A percentile compares a stretch with the other conserved stretches of the same genome.
These are phyloP conservation scores for Penicilliopsis zonata DNA, from an alignment of 495 filamentous ascomycete species.

Conservation along the genomic window DNA sequence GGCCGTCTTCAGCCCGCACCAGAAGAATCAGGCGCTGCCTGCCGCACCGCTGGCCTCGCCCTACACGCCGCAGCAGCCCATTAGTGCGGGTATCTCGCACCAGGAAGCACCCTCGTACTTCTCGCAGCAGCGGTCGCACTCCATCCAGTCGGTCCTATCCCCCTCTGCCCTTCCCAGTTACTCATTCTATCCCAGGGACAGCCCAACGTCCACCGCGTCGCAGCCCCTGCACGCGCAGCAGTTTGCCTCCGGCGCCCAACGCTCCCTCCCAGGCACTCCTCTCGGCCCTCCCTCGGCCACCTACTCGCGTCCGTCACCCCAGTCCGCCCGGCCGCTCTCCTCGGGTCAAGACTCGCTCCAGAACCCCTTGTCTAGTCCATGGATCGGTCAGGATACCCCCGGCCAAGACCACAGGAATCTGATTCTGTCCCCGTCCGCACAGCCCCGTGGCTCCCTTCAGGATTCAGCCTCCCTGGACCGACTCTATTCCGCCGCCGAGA, in stretches of 20 bases:
- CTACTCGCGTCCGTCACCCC: constrained; percentile 22
- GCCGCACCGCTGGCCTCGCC: constrained; percentile 19
- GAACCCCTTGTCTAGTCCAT: constrained; percentile 26
- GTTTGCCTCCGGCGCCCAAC: constrained; percentile 26
- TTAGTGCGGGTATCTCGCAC: constrained; percentile 16
- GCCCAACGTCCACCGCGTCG: constrained; percentile 24
- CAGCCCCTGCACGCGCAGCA: constrained; percentile 26
- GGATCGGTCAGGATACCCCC: constrained; percentile 14
- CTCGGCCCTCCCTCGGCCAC: constrained; percentile 30
- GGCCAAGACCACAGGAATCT: constrained; percentile 10
- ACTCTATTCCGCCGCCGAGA: constrained; percentile 9
- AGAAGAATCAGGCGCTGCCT: constrained; percentile 11
- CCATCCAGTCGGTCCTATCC: constrained; percentile 33
- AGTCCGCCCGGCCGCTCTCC: constrained; percentile 19
- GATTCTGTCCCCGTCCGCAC: constrained; percentile 18
- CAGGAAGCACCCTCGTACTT: constrained; percentile 27
- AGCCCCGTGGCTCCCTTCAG: constrained; percentile 14
- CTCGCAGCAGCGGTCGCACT: constrained; percentile 33
- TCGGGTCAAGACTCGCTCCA: constrained; percentile 22
- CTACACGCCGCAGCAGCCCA: constrained; percentile 23
- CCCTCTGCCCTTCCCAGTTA: constrained; percentile 23
- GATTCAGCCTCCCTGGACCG: constrained; percentile 20
- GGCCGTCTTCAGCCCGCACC: constrained; percentile 19
- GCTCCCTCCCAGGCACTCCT: constrained; percentile 35
- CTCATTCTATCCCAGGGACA: constrained; percentile 27